Base-by-base conservation (phyloP, 257 asterid species). In the Nicotiana obtusifolia region DNA sequence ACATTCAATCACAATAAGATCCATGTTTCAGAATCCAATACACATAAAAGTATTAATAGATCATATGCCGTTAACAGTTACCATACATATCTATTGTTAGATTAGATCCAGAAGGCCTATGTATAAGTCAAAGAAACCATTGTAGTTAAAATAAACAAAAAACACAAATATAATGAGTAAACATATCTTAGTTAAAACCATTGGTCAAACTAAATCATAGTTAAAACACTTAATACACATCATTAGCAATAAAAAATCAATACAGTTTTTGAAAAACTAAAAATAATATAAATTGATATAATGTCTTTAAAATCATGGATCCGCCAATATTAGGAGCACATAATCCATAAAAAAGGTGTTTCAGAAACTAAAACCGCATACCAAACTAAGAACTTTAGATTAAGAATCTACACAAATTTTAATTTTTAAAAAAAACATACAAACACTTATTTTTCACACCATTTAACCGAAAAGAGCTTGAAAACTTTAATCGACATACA, bases 1-100 rank as follows among this genome's bases (percentile, higher is more conserved):
- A 30, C 31, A 80, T 53, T 7, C 22, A 64, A 37, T 81, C 81
- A 66, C 81, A 85, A 82, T 4, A 28, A 67, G 15, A 49, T 14
- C 26, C 17, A 69, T 3, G 31, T 56, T 59, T 31, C 75, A 84
- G 65, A 31, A 64, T 60, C 14, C 47, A 8, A 31, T 75, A 33
- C 24, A 31, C 17, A 76, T 26, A 49, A 37, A 22, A 44, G 61
- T 14, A 37, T 60, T 15, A 17, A 35, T 10, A 33, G 52, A 67
- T 67, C 76, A 5, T 6, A 31, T 19, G 47, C 10, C 2, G 11
- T 67, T 2, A 30, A 17, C 31, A 31, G 7, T 11, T 14, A 13
- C 22, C 16, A 15, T 67, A 30, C 15, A 67, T 31, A 30, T 31
- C 59, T 53, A 53, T 53, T 16, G 11, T 16, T 5, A 17, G 24